Evolutionary conservation across 2,329 filamentous ascomycete genomes (phyloP), one percentile per base, ranked within the genome.

Genomic region (Neonectria sp.): DNA sequence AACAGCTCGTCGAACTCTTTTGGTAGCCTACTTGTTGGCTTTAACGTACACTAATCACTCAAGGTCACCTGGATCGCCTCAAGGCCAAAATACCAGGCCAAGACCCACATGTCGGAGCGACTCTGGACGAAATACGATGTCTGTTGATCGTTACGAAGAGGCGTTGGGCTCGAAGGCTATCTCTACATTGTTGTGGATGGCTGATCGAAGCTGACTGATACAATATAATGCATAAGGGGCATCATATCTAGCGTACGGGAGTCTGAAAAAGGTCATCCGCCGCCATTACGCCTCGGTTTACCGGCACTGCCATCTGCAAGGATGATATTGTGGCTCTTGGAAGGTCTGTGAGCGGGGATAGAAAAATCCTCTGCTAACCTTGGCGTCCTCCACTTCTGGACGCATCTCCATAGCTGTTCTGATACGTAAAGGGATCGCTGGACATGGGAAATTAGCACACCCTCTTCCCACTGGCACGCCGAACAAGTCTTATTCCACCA

Each of bases 401-500:
- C 46, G 37, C 37, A 15, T 31, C 33, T 43, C 45, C 45, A 24
- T 24, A 17, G 15, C 31, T 27, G 13, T 29, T 27, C 25, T 15
- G 31, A 33, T 55, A 55, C 40, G 62, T 49, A 52, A 59, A 48
- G 12, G 29, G 48, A 35, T 57, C 49, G 31, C 53, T 66, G 17
- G 29, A 24, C 7, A 27, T 51, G 43, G 55, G 64, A 70, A 73
- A 73, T 65, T 68, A 67, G 52, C 52, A 60, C 63, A 66, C 37
- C 15, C 24, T 29, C 46, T 48, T 46, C n/a, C n/a, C 33, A 31
- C 21, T 53, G 45, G 25, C 59, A 51, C 52, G 33, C 25, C 55
- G 46, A 49, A 64, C 68, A 60, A 60, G 55, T 40, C 13, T 29
- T 56, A 48, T n/a, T 45, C 65, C 17, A n/a, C 33, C 63, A 52